These are phyloP conservation scores for Prunus mira DNA, from an alignment of 306 rosid genomes.

Conservation along the genomic window DNA sequence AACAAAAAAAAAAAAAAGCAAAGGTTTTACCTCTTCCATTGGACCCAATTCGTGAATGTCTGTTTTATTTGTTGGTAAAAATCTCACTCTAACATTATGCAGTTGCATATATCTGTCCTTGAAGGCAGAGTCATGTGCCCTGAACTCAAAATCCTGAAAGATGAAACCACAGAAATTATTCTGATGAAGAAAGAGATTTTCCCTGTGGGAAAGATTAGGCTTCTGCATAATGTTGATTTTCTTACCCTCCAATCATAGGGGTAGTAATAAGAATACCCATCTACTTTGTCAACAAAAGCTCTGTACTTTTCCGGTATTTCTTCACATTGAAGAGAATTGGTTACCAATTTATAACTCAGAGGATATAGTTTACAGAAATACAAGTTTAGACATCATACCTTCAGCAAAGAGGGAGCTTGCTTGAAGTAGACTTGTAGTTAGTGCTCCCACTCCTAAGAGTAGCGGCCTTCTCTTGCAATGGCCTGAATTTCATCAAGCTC, in stretches of 20 bases:
- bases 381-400: slow-evolving; percentile 39
- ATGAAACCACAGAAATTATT: slow-evolving; percentile 9
- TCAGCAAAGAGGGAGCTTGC: slow-evolving; percentile 60
- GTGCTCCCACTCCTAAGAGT: slow-evolving; percentile 69
- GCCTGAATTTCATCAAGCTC: slow-evolving; percentile 36
- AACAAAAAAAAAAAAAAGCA: neutral
- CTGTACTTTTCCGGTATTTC: slow-evolving; percentile 61
- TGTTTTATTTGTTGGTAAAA: slow-evolving; percentile 76
- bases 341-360: neutral
- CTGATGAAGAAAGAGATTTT: neutral
- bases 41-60: slow-evolving; percentile 91
- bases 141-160: slow-evolving; percentile 82
- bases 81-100: slow-evolving; percentile 90
- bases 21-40: slow-evolving; percentile 66
- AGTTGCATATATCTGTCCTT: slow-evolving; percentile 75
- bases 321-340: slow-evolving; percentile 25
- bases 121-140: slow-evolving; percentile 96
- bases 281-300: slow-evolving; percentile 71
- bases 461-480: slow-evolving; percentile 68
- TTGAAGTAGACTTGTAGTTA: slow-evolving; percentile 50
- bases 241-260: slow-evolving; percentile 95
- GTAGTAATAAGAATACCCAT: slow-evolving; percentile 85
- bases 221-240: slow-evolving; percentile 11
- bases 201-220: neutral
- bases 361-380: neutral